A percentile compares a stretch with the other conserved stretches of the same genome.
These are phyloP conservation scores for Polyporus tsugae DNA, from an alignment of 1,284 basidiomycete genomes.

Conservation along the genomic window DNA sequence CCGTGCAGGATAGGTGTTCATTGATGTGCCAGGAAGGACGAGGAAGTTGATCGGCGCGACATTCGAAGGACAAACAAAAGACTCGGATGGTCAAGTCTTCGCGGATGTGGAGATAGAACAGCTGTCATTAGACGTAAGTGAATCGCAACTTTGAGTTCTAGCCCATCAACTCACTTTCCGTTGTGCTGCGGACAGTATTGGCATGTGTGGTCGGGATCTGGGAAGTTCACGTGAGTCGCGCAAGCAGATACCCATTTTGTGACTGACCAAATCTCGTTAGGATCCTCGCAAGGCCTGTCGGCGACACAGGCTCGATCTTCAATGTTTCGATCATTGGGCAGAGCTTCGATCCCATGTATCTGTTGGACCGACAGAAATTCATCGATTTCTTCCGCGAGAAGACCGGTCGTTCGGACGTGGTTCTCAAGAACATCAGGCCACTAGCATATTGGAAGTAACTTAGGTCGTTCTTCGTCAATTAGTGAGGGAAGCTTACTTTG, in stretches of 20 bases:
- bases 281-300: slow-evolving; percentile 18
- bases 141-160: not conserved
- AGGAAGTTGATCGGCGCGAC: slow-evolving; percentile 42
- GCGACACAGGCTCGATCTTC: slow-evolving; percentile 8
- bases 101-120: slow-evolving; percentile 44
- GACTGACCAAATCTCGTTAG: not conserved
- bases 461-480: not conserved
- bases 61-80: slow-evolving; percentile 44
- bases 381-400: slow-evolving; percentile 18
- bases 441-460: slow-evolving; percentile 27
- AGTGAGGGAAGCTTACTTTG: too few relatives aligned
- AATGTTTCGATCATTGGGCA: slow-evolving; percentile 19
- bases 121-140: slow-evolving; percentile 34
- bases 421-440: slow-evolving; percentile 14
- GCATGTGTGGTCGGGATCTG: slow-evolving; percentile 41
- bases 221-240: slow-evolving; percentile 23
- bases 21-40: slow-evolving; percentile 2
- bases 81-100: slow-evolving; percentile 39
- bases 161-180: not conserved
- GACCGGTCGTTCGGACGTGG: slow-evolving; percentile 15
- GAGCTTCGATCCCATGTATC: slow-evolving; percentile 20
- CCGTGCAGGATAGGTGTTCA: slow-evolving; percentile 28
- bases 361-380: slow-evolving; percentile 21
- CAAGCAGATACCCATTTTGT: too few relatives aligned
- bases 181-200: slow-evolving; percentile 35